phyloP scores from a whole-genome alignment of 805 yeast species.

The Blastobotrys parvus region DNA sequence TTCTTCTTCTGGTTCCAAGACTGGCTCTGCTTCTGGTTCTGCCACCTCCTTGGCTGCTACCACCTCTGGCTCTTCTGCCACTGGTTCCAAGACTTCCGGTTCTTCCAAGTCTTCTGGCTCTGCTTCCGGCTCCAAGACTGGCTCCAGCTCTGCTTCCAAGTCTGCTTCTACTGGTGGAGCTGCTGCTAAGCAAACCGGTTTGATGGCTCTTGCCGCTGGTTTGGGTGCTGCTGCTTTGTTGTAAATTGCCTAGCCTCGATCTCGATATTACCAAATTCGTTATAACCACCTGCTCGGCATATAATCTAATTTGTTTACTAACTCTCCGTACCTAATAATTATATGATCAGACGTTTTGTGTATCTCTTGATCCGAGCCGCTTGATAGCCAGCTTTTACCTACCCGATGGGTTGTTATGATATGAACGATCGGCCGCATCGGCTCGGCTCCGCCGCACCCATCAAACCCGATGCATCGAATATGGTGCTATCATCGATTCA shows the following conservation, averaged over 20 bases:
- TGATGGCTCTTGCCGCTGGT: not conserved
- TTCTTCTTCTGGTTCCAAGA: slow-evolving; percentile 4
- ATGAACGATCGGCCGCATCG: too few relatives aligned
- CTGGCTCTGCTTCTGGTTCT: slow-evolving; percentile 9
- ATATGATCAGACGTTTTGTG: too few relatives aligned
- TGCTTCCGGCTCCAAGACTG: slow-evolving; percentile 6
- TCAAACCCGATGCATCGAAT: too few relatives aligned
- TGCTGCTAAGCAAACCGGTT: not conserved
- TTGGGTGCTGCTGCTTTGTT: slow-evolving; percentile 1
- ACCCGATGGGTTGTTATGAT: too few relatives aligned
- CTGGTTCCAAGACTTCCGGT: slow-evolving; percentile 9
- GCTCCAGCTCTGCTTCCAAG: slow-evolving; percentile 5
- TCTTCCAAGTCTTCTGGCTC: slow-evolving; percentile 7
- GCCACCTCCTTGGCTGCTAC: slow-evolving; percentile 9
- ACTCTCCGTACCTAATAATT: not conserved
- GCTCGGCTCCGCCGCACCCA: too few relatives aligned
- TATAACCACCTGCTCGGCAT: not conserved
- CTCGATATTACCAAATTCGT: not conserved
- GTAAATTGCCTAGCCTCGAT: not conserved
- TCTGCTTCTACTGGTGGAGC: slow-evolving; percentile 2
- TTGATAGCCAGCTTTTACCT: too few relatives aligned
- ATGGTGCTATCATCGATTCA: too few relatives aligned
- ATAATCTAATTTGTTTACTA: not conserved
- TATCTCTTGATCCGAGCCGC: too few relatives aligned
- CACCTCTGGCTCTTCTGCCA: slow-evolving; percentile 6